Conservation (phyloP, 2,329 filamentous ascomycete species). For the Macrophomina pseudophaseolina region DNA sequence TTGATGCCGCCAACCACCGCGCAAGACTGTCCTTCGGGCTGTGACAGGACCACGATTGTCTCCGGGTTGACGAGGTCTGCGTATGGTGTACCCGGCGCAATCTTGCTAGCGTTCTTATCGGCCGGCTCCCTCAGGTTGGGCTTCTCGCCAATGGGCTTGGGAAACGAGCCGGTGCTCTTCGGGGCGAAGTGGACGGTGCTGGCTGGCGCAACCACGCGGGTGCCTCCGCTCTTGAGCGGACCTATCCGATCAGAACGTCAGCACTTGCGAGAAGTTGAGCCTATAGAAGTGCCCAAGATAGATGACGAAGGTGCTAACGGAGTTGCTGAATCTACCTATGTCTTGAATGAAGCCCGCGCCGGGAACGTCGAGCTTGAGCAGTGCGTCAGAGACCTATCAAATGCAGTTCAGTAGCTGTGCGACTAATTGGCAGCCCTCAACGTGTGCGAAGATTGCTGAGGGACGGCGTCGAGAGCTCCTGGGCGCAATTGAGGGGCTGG, state of each 20-base stretch:
- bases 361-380: slow-evolving; percentile 70
- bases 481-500: not conserved
- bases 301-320: not conserved
- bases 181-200: slow-evolving; percentile 68
- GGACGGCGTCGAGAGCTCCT: not conserved
- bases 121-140: slow-evolving; percentile 10
- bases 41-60: slow-evolving; percentile 70
- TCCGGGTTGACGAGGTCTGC: slow-evolving; percentile 66
- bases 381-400: slow-evolving; percentile 70
- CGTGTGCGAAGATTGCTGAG: not conserved
- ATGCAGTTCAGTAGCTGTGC: not conserved
- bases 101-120: slow-evolving; percentile 48
- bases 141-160: slow-evolving; percentile 10
- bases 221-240: slow-evolving; percentile 35
- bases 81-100: slow-evolving; percentile 68
- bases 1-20: slow-evolving; percentile 79
- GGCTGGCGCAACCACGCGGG: slow-evolving; percentile 57
- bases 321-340: slow-evolving; percentile 49
- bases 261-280: not conserved
- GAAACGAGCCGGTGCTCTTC: slow-evolving; percentile 54
- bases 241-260: slow-evolving; percentile 29
- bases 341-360: slow-evolving; percentile 71
- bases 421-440: too few relatives aligned
- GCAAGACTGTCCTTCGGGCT: slow-evolving; percentile 68
- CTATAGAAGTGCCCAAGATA: not conserved